Evolutionary conservation across 345 rosid genomes (phyloP).

Genomic region (Camelina neglecta): DNA sequence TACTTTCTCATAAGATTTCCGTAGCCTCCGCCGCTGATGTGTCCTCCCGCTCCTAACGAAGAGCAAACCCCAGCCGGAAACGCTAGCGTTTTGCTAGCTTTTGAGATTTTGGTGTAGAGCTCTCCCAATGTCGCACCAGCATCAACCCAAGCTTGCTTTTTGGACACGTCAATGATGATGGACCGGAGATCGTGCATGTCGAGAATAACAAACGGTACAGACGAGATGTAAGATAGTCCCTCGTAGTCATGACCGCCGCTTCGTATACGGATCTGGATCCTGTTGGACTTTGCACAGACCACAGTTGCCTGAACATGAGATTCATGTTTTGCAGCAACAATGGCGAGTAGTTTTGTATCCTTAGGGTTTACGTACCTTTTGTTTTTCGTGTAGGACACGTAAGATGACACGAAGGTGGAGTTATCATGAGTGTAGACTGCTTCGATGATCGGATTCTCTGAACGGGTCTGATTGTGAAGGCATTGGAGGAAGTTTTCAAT

Average conservation of each 20-base stretch:
- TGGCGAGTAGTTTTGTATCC: conserved; percentile 33
- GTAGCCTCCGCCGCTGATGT: conserved; percentile 60
- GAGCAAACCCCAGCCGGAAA: conserved; percentile 55
- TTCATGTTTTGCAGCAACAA: conserved; percentile 40
- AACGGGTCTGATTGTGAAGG: neutral
- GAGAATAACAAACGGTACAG: conserved; percentile 42
- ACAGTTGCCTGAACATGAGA: conserved; percentile 48
- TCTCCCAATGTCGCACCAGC: conserved; percentile 66
- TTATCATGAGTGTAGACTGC: conserved; percentile 17
- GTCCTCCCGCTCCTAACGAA: conserved; percentile 57
- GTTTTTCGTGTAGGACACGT: conserved; percentile 38
- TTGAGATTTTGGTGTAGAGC: conserved; percentile 49
- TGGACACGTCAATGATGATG: conserved; percentile 44
- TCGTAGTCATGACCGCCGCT: conserved; percentile 49
- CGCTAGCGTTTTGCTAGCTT: conserved; percentile 51
- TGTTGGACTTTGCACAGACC: conserved; percentile 39
- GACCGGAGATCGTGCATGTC: conserved; percentile 54
- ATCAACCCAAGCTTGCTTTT: conserved; percentile 54
- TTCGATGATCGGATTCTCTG: conserved; percentile 15
- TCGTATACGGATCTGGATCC: conserved; percentile 39
- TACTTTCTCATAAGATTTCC: conserved; percentile 60
- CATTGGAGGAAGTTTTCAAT: conserved; percentile 22
- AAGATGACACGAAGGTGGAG: conserved; percentile 28
- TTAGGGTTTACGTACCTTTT: conserved; percentile 32
- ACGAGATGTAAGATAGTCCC: conserved; percentile 42